These are phyloP conservation scores for Backusella macrospora DNA, from an alignment of 192 early-diverging fungal genomes.

Conservation along the genomic window DNA sequence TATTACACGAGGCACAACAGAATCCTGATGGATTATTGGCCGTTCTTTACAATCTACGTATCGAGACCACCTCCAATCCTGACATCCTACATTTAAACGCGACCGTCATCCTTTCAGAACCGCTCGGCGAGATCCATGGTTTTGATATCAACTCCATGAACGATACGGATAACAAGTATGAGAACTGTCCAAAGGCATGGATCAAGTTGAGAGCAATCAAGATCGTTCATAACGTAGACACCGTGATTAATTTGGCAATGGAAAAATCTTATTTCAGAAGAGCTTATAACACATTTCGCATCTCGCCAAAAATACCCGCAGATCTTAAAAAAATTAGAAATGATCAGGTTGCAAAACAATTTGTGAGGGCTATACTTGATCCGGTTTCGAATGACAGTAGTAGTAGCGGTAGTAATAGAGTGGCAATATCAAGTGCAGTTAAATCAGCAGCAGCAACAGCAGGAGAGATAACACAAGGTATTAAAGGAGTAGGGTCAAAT, in stretches of 20 bases:
- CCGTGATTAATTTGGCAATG: slow-evolving; percentile 25
- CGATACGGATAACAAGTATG: slow-evolving; percentile 8
- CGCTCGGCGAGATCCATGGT: slow-evolving; percentile 10
- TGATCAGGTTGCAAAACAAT: slow-evolving; percentile 14
- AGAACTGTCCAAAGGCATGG: slow-evolving; percentile 40
- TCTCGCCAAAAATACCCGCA: slow-evolving; percentile 17
- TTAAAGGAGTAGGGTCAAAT: neutral
- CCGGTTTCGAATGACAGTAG: neutral
- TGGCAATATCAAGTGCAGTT: neutral
- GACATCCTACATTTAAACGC: slow-evolving; percentile 6
- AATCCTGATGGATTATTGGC: slow-evolving; percentile 17
- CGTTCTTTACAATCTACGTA: slow-evolving; percentile 14
- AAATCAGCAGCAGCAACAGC: neutral
- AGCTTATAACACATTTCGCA: slow-evolving; percentile 25
- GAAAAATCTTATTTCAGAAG: slow-evolving; percentile 29
- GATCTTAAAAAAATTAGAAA: slow-evolving; percentile 26
- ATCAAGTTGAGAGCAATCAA: slow-evolving; percentile 28
- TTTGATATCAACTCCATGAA: slow-evolving; percentile 20
- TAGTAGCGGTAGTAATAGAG: no score
- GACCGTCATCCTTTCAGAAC: slow-evolving; percentile 16
- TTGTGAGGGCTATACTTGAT: slow-evolving; percentile 24
- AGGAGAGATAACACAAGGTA: neutral
- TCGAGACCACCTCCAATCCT: neutral
- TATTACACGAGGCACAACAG: slow-evolving; percentile 27
- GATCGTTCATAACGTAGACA: slow-evolving; percentile 23